Base-by-base conservation (phyloP, 2,329 filamentous ascomycete species). In the Trichophyton mentagrophytes region DNA sequence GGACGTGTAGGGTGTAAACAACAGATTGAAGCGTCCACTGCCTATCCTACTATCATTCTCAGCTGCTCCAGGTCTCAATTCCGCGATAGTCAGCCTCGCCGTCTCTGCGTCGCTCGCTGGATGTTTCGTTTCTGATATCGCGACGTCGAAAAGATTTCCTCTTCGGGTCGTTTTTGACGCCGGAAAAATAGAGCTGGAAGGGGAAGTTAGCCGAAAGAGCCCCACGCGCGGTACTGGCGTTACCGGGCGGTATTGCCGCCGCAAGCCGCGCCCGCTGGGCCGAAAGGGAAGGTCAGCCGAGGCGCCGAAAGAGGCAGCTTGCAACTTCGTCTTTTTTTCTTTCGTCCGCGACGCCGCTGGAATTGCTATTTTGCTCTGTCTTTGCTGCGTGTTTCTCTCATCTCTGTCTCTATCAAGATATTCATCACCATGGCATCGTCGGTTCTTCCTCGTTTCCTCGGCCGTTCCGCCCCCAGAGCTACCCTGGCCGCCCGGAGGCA, bases 391-490 rank as follows among this genome's bases (percentile, higher is more conserved):
- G 9, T 38, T 38, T 38, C 33, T 44, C 40, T 44, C 22, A 7
- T n/a, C 17, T 22, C 11, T 22, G 20, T 9, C 9, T 47, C 6
- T 47, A 47, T 22, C 44, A 22, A 20, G 11, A 30, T 5, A 53
- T 17, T 8, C 17, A 9, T 17, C 49, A 60, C 33, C 65, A 75
- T 76, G 73, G 68, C 72, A 56, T 67, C 69, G 7, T 57, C 69
- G 11, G 61, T 63, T 25, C 62, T 74, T 27, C 69, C 72, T n/a
- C 69, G 68, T 53, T 64, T 75, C 4, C 64, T 75, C 6, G 69
- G 71, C 62, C 67, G 67, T 40, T 53, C 60, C 11, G 69, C 71
- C 55, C 64, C 69, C 30, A 68, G 72, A 64, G 65, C 69, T 7
- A 59, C 72, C 25, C 63, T 66, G 33, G 62, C 63, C 40, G 51